Base-by-base conservation (phyloP, 2,329 filamentous ascomycete species). In the Nothopassalora personata region DNA sequence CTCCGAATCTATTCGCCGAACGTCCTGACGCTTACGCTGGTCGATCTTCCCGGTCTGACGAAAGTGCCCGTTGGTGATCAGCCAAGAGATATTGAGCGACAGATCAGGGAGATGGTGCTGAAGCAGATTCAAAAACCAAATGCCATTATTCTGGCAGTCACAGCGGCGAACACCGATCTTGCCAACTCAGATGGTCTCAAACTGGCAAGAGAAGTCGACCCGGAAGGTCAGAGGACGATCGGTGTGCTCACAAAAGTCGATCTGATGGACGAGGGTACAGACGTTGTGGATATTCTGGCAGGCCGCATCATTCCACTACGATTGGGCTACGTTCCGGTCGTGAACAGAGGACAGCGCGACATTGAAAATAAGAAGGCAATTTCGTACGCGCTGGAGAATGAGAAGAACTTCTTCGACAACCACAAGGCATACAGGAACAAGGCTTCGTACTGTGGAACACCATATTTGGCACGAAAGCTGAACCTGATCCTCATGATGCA, bases 401-500 rank as follows among this genome's bases (percentile, higher is more conserved):
- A 99, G 81, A 95, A 91, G 82, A 88, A 89, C 73, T 99, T 96
- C 76, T 99, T 99, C 74, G 94, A 99, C 71, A 93, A 93, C 76
- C 94, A 99, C 83, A 96, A 95, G 79, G 93, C 94, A 34, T 99
- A 99, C 77, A 85, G 92, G 61, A 99, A 97, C 79, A 99, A 99
- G 86, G 92, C 91, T 73, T 90, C 92, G 5, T 99, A 99, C 82
- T 99, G 94, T 76, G 94, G 94, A 75, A 99, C 94, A 3, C 94
- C 94, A 4, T 99, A 99, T 73, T 81, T 99, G 60, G 94, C 94
- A 4, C 87, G 93, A 67, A 99, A 99, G 79, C 85, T 99, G 61
- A 99, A 99, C 77, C 82, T 99, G 70, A 97, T 99, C 72, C 83
- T 99, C 68, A 97, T 99, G 93, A 99, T 99, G 94, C 94, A 99